These are phyloP conservation scores for Fusarium tjaetaba DNA, from an alignment of 2,329 filamentous ascomycete genomes.

Conservation along the genomic window DNA sequence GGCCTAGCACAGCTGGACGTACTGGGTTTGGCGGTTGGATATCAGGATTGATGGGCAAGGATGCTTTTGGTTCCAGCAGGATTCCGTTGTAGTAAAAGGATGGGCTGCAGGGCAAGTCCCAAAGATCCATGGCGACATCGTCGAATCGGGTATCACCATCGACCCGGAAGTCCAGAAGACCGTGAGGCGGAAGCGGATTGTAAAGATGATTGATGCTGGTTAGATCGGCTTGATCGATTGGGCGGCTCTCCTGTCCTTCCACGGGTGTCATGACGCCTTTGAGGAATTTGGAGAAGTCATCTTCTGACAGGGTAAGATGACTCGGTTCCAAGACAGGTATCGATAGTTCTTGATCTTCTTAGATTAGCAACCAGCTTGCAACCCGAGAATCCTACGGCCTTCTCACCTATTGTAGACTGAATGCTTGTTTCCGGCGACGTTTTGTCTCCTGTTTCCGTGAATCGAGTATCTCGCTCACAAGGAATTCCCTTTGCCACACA, in stretches of 20 bases:
- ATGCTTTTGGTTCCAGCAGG: not conserved
- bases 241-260: not conserved
- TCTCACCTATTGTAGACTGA: not conserved
- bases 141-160: not conserved
- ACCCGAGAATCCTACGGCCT: accelerated
- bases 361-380: not conserved
- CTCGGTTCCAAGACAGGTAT: not conserved
- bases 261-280: not conserved
- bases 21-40: not conserved
- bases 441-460: not conserved
- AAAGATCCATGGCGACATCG: not conserved
- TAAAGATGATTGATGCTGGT: not conserved
- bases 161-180: not conserved
- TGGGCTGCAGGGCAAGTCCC: not conserved
- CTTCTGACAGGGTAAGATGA: not conserved
- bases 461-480: not conserved
- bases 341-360: not conserved
- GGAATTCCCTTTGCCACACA: not conserved
- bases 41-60: accelerated
- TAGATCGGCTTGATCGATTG: not conserved
- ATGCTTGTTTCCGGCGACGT: not conserved
- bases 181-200: not conserved
- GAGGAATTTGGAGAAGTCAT: not conserved
- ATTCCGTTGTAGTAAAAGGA: not conserved
- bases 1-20: not conserved